Conservation (phyloP, 345 rosid genomes). For the Cardamine resedifolia region DNA sequence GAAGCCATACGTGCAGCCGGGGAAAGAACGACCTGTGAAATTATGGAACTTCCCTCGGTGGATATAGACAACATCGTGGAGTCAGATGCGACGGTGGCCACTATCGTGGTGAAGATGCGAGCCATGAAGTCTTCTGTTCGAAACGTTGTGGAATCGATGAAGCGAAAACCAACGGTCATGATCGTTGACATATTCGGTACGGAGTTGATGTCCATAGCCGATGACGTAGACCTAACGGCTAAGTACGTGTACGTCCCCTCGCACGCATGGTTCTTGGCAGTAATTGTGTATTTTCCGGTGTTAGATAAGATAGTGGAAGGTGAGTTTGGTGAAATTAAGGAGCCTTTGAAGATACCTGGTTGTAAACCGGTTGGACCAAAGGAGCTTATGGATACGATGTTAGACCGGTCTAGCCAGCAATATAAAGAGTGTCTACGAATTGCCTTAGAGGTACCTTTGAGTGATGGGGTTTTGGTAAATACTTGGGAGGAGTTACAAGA, state of each 20-base stretch:
- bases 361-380: conserved; percentile 48
- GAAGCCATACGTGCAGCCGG: conserved; percentile 18
- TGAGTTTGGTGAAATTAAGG: conserved; percentile 38
- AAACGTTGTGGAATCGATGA: conserved; percentile 38
- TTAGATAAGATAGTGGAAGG: conserved; percentile 44
- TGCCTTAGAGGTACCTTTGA: conserved; percentile 30
- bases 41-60: conserved; percentile 37
- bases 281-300: conserved; percentile 37
- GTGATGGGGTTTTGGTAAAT: conserved; percentile 61
- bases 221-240: conserved; percentile 41
- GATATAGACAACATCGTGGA: conserved; percentile 38
- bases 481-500: conserved; percentile 61
- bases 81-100: conserved; percentile 31
- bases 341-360: conserved; percentile 54
- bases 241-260: conserved; percentile 39
- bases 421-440: conserved; percentile 21
- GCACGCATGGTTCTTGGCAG: conserved; percentile 57
- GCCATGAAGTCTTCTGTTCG: conserved; percentile 36
- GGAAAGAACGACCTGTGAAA: conserved; percentile 20
- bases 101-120: conserved; percentile 45
- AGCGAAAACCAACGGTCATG: conserved; percentile 42
- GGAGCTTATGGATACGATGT: conserved; percentile 45
- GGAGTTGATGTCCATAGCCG: conserved; percentile 40
- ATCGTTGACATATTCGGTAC: conserved; percentile 54
- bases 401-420: conserved; percentile 35